phyloP scores from a whole-genome alignment of 2,329 filamentous ascomycete species.

The Didymella arachidicola region DNA sequence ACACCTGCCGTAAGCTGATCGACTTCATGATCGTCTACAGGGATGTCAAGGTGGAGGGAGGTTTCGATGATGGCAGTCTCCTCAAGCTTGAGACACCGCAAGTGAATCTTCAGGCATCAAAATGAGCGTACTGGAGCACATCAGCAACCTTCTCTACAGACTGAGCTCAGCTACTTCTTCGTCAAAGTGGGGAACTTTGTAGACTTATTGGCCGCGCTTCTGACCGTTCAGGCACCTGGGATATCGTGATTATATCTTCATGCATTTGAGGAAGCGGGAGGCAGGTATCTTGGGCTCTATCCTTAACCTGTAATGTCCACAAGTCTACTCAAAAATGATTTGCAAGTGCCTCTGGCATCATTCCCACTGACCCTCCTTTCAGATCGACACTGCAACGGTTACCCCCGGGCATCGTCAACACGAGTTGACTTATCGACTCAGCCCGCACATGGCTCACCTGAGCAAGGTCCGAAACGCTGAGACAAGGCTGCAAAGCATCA shows the following conservation, averaged over 20 bases:
- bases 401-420: not conserved
- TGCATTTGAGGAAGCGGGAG: not conserved
- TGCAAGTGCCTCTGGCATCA: not conserved
- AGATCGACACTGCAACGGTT: not conserved
- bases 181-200: not conserved
- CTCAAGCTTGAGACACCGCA: slow-evolving; percentile 15
- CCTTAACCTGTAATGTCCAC: too few species aligned
- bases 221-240: too few species aligned
- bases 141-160: not conserved
- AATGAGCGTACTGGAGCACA: not conserved
- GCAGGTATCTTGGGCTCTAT: not conserved
- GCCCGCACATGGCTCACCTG: not conserved
- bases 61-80: not conserved
- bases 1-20: slow-evolving; percentile 14
- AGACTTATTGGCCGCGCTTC: not conserved
- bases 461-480: not conserved
- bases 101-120: not conserved
- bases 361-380: not conserved
- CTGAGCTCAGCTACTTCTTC: not conserved
- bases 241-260: not conserved
- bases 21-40: slow-evolving; percentile 16
- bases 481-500: not conserved
- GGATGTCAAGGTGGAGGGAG: slow-evolving; percentile 13
- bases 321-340: too few species aligned
- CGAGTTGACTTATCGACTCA: not conserved